A percentile compares a stretch with the other conserved stretches of the same genome.
phyloP scores from a whole-genome alignment of 1,284 basidiomycete species.

The Puccinia brachypodii region DNA sequence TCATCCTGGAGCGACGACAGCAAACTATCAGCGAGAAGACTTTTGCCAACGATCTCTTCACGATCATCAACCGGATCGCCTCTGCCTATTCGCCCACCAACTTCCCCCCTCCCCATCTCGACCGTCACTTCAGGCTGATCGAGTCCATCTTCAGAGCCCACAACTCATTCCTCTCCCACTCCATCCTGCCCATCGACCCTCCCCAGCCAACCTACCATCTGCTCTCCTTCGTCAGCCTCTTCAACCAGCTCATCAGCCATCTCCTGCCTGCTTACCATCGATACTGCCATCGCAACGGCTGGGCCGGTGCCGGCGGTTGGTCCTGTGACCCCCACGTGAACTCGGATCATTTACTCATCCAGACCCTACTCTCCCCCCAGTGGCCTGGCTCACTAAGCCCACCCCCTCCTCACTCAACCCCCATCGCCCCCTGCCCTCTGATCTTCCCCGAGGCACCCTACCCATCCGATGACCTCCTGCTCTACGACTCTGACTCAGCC shows the following conservation, averaged over 20 bases:
- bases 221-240: slow-evolving; percentile 9
- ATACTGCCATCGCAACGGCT: slow-evolving; percentile 34
- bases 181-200: background rate
- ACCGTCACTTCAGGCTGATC: slow-evolving; percentile 34
- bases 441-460: slow-evolving; percentile 45
- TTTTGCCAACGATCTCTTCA: slow-evolving; percentile 10
- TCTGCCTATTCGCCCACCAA: slow-evolving; percentile 2
- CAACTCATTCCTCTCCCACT: slow-evolving; percentile 24
- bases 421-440: background rate
- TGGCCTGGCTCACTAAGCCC: slow-evolving; percentile 28
- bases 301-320: slow-evolving; percentile 38
- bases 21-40: slow-evolving; percentile 7
- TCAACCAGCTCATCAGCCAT: background rate
- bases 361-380: slow-evolving; percentile 11
- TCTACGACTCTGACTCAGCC: background rate
- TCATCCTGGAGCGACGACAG: background rate
- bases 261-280: slow-evolving; percentile 20
- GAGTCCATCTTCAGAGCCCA: slow-evolving; percentile 18
- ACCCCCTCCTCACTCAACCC: background rate
- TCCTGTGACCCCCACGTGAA: slow-evolving; percentile 1
- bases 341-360: background rate
- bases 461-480: background rate
- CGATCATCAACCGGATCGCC: slow-evolving; percentile 27
- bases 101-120: slow-evolving; percentile 28
- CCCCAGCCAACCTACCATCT: background rate